A percentile compares a stretch with the other conserved stretches of the same genome.
These are phyloP conservation scores for Cucurbita moschata DNA, from an alignment of 306 rosid genomes.

Conservation along the genomic window DNA sequence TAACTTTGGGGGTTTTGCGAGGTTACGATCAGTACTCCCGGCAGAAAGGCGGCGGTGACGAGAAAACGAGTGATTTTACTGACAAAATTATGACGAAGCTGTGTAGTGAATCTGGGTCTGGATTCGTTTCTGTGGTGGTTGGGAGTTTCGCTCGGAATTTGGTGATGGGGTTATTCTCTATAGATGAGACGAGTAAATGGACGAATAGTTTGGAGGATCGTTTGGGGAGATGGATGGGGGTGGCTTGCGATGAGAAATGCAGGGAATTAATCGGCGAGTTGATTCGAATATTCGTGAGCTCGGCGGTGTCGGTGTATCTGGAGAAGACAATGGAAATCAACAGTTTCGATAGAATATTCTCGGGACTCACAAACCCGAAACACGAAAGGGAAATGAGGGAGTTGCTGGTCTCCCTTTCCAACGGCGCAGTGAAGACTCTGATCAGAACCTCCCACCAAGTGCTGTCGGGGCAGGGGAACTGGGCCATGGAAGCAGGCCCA, in stretches of 20 bases:
- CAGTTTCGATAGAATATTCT: conserved; percentile 52
- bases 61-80: conserved; percentile 7
- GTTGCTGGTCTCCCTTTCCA: conserved; percentile 43
- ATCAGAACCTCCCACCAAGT: conserved; percentile 64
- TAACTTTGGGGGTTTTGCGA: conserved; percentile 37
- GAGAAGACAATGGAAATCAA: conserved; percentile 78
- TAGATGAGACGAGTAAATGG: conserved; percentile 13
- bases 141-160: conserved; percentile 81
- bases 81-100: conserved; percentile 44
- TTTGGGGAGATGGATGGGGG: conserved; percentile 29
- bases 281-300: conserved; percentile 59
- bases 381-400: conserved; percentile 50
- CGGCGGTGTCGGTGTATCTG: conserved; percentile 63
- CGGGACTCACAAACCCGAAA: conserved; percentile 63
- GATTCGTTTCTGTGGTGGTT: conserved; percentile 58
- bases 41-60: background rate
- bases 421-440: conserved; percentile 56
- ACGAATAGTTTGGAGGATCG: conserved; percentile 7
- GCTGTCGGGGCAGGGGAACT: conserved; percentile 21
- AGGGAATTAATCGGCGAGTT: conserved; percentile 48
- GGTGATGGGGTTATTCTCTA: conserved; percentile 27
- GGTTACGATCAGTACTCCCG: conserved; percentile 24
- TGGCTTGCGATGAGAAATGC: conserved; percentile 31
- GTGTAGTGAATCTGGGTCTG: conserved; percentile 45
- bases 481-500: conserved; percentile 5